phyloP scores from a whole-genome alignment of 768 basidiomycete genomes.

The Lactarius tabidus region DNA sequence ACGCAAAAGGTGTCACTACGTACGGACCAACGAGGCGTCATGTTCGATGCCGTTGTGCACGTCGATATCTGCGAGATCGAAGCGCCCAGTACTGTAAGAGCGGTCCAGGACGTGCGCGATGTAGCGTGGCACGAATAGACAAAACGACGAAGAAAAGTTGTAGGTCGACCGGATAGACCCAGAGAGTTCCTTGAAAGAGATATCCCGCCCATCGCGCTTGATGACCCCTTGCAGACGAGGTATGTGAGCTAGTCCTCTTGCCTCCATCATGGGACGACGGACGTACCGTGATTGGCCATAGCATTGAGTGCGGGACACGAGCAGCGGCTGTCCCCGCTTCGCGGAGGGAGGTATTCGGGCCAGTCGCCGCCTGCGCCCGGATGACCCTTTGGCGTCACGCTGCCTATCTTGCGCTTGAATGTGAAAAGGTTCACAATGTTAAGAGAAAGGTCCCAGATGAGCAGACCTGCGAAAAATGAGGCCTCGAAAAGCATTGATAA shows the following conservation, averaged over 20 bases:
- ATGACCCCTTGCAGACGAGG: constrained; percentile 36
- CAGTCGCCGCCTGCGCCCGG: constrained; percentile 59
- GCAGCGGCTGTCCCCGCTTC: constrained; percentile 62
- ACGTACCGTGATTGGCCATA: constrained; percentile 74
- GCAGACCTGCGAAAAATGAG: constrained; percentile 28
- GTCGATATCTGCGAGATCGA: constrained; percentile 64
- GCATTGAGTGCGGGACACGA: constrained; percentile 76
- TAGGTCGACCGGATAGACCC: constrained; percentile 38
- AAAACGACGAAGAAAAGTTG: constrained; percentile 69
- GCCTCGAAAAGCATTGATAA: neutral
- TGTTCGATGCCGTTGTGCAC: constrained; percentile 73
- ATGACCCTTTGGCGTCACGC: constrained; percentile 51
- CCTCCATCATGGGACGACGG: neutral
- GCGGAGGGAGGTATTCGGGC: constrained; percentile 60
- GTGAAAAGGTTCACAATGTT: constrained; percentile 49
- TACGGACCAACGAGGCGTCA: too few species aligned
- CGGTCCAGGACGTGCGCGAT: constrained; percentile 55
- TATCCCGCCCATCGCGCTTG: constrained; percentile 61
- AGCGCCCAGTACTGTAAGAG: constrained; percentile 51
- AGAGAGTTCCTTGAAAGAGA: constrained; percentile 51
- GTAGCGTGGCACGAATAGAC: constrained; percentile 59
- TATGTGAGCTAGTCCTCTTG: neutral
- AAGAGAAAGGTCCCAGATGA: constrained; percentile 51
- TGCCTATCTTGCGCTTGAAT: constrained; percentile 47
- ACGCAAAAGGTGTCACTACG: neutral